These are phyloP conservation scores for Phytopythium vexans DNA, from an alignment of 352 stramenopile species.

Conservation along the genomic window DNA sequence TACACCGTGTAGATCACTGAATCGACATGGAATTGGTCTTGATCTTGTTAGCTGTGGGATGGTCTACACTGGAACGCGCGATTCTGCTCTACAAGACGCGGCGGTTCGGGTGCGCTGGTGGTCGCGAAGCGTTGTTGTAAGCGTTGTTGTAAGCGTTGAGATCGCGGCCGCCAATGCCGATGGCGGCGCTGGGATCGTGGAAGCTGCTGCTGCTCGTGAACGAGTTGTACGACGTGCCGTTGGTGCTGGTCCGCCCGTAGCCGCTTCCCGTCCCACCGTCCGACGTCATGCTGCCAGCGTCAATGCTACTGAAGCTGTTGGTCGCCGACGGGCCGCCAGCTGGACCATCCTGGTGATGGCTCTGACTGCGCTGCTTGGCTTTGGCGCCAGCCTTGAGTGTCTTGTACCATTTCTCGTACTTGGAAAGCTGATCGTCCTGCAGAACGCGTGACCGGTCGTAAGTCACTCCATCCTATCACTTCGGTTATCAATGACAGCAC, in stretches of 20 bases:
- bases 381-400: constrained; percentile 81
- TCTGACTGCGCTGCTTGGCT: constrained; percentile 76
- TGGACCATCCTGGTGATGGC: constrained; percentile 19
- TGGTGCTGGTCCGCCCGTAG: constrained; percentile 26
- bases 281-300: neutral
- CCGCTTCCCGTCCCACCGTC: constrained; percentile 8
- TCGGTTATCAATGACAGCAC: neutral
- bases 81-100: constrained; percentile 38
- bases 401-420: constrained; percentile 88
- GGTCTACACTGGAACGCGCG: neutral
- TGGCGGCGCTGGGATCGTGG: constrained; percentile 27
- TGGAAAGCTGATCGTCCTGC: constrained; percentile 67
- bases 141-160: constrained; percentile 1
- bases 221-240: constrained; percentile 30
- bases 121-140: constrained; percentile 16
- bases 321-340: constrained; percentile 3
- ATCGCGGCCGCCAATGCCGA: constrained; percentile 1
- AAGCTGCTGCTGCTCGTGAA: constrained; percentile 75
- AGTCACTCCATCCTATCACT: neutral
- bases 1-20: neutral
- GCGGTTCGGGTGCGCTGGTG: constrained; percentile 69
- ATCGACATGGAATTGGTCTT: neutral
- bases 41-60: neutral
- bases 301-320: constrained; percentile 34
- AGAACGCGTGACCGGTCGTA: neutral